Base-by-base conservation (phyloP, 1,284 basidiomycete species). In the Malassezia yamatoensis region DNA sequence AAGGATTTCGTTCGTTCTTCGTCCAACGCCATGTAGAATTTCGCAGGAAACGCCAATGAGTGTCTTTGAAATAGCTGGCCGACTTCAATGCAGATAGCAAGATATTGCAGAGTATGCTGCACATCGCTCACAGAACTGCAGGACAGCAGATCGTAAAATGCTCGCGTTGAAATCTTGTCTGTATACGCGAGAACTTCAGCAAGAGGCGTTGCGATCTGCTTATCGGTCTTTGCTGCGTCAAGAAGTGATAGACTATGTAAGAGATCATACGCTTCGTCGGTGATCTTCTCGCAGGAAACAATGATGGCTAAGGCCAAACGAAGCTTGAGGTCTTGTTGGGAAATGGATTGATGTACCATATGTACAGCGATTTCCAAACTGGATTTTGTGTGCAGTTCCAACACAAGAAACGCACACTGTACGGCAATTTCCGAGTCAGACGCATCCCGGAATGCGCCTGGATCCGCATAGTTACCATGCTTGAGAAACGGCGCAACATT, bases 391-490 rank as follows among this genome's bases (percentile, higher is more conserved):
- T 16, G 37, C 37, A 33, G 33, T 12, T 37, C 47, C 8, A 36
- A 38, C 21, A 39, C 53, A 34, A 50, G 20, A 3, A 54, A 42
- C 18, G 35, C 40, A 18, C 49, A 38, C 38, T 35, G 37, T 20
- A 45, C 15, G 34, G 39, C 53, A 18, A 24, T 37, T 13, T 38
- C 47, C 20, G 41, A 38, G n/a, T n/a, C 33, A 6, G 45, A 37
- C 6, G 45, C 45, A 20, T 7, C 16, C 15, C 33, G 35, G 15
- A 39, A 37, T 15, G 20, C 16, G 18, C 21, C 39, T 0, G 47
- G 39, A 21, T 51, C 48, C 12, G 54, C 49, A 35, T 56, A 56
- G 36, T 48, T 51, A 49, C 54, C 54, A 8, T 21, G 32, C 20
- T 36, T 42, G 36, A 56, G 43, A 35, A 45, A 56, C 12, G 54